A percentile compares a stretch with the other conserved stretches of the same genome.
Evolutionary conservation across 2,329 filamentous ascomycete genomes (phyloP).

Genomic region (Arthrinium puccinioides): DNA sequence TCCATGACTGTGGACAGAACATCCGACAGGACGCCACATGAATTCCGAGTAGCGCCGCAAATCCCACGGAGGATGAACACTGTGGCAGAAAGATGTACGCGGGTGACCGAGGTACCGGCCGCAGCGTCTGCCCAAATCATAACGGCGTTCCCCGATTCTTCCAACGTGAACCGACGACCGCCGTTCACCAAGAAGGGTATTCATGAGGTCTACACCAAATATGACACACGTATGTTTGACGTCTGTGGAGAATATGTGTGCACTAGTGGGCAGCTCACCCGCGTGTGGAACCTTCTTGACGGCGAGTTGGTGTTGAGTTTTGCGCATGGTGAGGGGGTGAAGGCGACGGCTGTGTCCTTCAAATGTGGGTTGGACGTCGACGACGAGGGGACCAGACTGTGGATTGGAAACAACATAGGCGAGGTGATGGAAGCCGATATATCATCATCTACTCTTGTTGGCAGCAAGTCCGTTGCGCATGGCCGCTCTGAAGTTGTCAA

Average conservation of each 20-base stretch:
- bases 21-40: slow-evolving; percentile 27
- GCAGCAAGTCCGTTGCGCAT: slow-evolving; percentile 65
- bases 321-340: slow-evolving; percentile 77
- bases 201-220: slow-evolving; percentile 74
- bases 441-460: slow-evolving; percentile 60
- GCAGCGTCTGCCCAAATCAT: slow-evolving; percentile 40
- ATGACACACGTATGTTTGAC: slow-evolving; percentile 80
- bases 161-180: slow-evolving; percentile 75
- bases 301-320: slow-evolving; percentile 77
- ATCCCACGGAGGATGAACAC: slow-evolving; percentile 13
- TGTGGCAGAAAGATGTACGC: slow-evolving; percentile 10
- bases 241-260: slow-evolving; percentile 84
- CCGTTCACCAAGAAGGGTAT: slow-evolving; percentile 66
- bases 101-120: slow-evolving; percentile 14
- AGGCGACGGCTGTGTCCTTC: slow-evolving; percentile 74
- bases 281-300: slow-evolving; percentile 79
- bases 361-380: slow-evolving; percentile 72
- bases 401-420: slow-evolving; percentile 84
- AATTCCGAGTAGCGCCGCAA: slow-evolving; percentile 25
- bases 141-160: slow-evolving; percentile 74
- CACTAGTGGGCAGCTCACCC: slow-evolving; percentile 78
- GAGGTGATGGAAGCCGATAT: slow-evolving; percentile 89
- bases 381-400: slow-evolving; percentile 74
- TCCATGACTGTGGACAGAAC: slow-evolving; percentile 43
- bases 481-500: slow-evolving; percentile 71